Evolutionary conservation across 768 basidiomycete genomes (phyloP).

Genomic region (Mycena filopes): DNA sequence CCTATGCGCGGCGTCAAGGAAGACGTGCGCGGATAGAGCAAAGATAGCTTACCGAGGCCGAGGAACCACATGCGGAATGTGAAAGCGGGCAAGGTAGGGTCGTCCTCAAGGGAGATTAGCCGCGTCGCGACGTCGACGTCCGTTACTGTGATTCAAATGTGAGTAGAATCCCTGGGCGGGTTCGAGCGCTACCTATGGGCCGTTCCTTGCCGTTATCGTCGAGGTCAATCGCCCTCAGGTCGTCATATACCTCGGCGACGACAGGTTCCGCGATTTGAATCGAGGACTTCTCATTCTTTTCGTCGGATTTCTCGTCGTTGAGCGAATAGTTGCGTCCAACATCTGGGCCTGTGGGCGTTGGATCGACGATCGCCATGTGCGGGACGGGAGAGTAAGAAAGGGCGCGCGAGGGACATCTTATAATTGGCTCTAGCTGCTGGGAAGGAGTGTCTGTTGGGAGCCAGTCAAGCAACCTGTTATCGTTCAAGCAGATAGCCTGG

Average conservation of each 20-base stretch:
- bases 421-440: no score
- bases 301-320: constrained; percentile 19
- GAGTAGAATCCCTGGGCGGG: not conserved
- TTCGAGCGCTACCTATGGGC: constrained; percentile 51
- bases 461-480: no score
- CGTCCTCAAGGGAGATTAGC: constrained; percentile 64
- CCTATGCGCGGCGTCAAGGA: constrained; percentile 37
- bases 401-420: no score
- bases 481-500: no score
- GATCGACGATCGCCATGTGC: constrained; percentile 21
- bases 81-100: constrained; percentile 58
- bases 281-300: constrained; percentile 21
- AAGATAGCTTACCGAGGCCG: constrained; percentile 41
- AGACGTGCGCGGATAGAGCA: not conserved
- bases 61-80: constrained; percentile 70
- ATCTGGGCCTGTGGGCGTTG: not conserved
- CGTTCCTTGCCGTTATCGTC: constrained; percentile 60
- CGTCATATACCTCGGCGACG: constrained; percentile 35
- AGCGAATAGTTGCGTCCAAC: not conserved
- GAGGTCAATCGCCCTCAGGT: constrained; percentile 49
- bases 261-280: constrained; percentile 17
- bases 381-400: not conserved
- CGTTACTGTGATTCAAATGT: constrained; percentile 44
- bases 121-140: constrained; percentile 58
- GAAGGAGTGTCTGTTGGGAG: no score